Evolutionary conservation across 1,284 basidiomycete species (phyloP).

Genomic region (Cystobasidium slooffiae): DNA sequence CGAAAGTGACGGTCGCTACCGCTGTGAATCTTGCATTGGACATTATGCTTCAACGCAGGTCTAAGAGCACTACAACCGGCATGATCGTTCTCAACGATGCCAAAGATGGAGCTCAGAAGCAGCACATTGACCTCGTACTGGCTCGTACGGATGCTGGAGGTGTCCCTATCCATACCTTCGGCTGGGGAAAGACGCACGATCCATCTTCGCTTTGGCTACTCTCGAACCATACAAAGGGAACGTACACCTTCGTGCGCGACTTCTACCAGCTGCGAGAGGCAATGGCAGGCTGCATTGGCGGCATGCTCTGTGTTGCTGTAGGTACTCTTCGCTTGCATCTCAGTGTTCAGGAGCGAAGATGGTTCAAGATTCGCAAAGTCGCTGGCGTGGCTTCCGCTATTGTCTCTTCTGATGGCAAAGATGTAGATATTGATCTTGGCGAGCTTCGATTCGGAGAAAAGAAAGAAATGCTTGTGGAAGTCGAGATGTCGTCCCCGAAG

Average conservation of each 20-base stretch:
- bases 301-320: constrained; percentile 88
- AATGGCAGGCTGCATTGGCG: constrained; percentile 87
- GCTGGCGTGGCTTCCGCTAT: constrained; percentile 81
- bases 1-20: constrained; percentile 93
- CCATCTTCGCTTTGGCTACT: constrained; percentile 98
- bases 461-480: constrained; percentile 90
- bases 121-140: constrained; percentile 97
- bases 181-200: constrained; percentile 94
- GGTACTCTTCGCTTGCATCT: constrained; percentile 89
- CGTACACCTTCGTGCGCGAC: constrained; percentile 96
- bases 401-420: constrained; percentile 81
- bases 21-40: constrained; percentile 87
- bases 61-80: constrained; percentile 83
- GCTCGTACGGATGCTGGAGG: constrained; percentile 89
- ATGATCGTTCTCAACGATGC: constrained; percentile 93
- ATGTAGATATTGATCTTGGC: constrained; percentile 93
- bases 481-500: constrained; percentile 68
- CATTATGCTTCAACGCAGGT: constrained; percentile 87
- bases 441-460: constrained; percentile 88
- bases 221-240: constrained; percentile 93
- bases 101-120: constrained; percentile 83
- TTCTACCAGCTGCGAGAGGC: constrained; percentile 88
- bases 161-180: constrained; percentile 93
- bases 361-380: constrained; percentile 82
- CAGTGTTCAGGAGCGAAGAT: constrained; percentile 80